Evolutionary conservation across 2,329 filamentous ascomycete genomes (phyloP).

Genomic region (Coniochaeta pulveracea): DNA sequence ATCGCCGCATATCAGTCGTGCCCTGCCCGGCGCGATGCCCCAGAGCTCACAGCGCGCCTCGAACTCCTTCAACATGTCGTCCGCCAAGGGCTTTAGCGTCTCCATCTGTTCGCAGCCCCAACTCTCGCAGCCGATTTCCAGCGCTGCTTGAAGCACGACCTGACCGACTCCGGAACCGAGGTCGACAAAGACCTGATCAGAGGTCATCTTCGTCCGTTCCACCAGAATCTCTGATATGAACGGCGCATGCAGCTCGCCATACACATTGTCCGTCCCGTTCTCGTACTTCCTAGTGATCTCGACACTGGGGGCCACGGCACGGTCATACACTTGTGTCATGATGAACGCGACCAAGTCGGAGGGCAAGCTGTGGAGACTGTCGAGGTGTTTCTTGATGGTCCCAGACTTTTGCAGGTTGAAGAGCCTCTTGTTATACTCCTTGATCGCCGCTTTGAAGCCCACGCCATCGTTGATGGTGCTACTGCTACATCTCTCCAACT

Average conservation of each 20-base stretch:
- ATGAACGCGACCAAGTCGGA: slow-evolving; percentile 69
- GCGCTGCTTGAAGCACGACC: slow-evolving; percentile 83
- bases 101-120: slow-evolving; percentile 97
- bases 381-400: slow-evolving; percentile 60
- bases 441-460: slow-evolving; percentile 62
- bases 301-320: slow-evolving; percentile 82
- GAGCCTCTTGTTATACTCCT: slow-evolving; percentile 67
- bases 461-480: slow-evolving; percentile 50
- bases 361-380: slow-evolving; percentile 56
- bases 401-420: slow-evolving; percentile 55
- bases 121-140: slow-evolving; percentile 87
- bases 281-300: slow-evolving; percentile 77
- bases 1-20: slow-evolving; percentile 73
- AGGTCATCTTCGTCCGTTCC: slow-evolving; percentile 64
- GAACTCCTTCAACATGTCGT: slow-evolving; percentile 74
- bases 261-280: slow-evolving; percentile 85
- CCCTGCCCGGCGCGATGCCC: slow-evolving; percentile 70
- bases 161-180: slow-evolving; percentile 94
- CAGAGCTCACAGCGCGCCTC: slow-evolving; percentile 75
- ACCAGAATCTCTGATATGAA: slow-evolving; percentile 78
- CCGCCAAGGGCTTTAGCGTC: slow-evolving; percentile 74
- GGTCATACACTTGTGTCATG: slow-evolving; percentile 77
- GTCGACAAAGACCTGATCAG: slow-evolving; percentile 82
- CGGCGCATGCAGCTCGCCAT: slow-evolving; percentile 79
- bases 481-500: slow-evolving; percentile 63